phyloP scores from a whole-genome alignment of 2,329 filamentous ascomycete species.

The Sporothrix pseudoabietina region DNA sequence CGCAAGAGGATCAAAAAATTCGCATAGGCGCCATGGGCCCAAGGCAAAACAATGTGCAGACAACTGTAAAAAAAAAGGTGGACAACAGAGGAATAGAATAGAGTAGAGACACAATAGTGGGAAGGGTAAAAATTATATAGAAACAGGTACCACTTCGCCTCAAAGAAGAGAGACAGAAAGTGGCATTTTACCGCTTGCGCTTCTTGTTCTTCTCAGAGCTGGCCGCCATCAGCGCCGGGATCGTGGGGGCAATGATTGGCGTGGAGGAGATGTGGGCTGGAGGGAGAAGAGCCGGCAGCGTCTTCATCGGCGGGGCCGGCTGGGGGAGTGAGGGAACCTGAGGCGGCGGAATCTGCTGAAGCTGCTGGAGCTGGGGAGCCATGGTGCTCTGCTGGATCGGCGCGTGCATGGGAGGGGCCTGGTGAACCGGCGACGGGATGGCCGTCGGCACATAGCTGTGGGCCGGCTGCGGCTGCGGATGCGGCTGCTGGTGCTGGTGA shows the following conservation, averaged over 20 bases:
- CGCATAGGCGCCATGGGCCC: slow-evolving; percentile 1
- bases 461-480: not conserved
- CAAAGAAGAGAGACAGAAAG: not conserved
- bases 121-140: slow-evolving; percentile 3
- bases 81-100: not conserved
- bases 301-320: slow-evolving; percentile 26
- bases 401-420: slow-evolving; percentile 15
- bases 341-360: not conserved
- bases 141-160: not conserved
- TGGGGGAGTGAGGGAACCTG: slow-evolving; percentile 9
- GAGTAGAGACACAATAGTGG: slow-evolving; percentile 12
- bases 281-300: slow-evolving; percentile 44
- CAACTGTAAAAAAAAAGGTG: not conserved
- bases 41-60: not conserved
- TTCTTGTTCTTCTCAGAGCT: slow-evolving; percentile 60
- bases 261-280: slow-evolving; percentile 49
- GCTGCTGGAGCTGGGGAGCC: slow-evolving; percentile 37
- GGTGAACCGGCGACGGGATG: slow-evolving; percentile 27
- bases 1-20: slow-evolving; percentile 10
- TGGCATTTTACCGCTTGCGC: slow-evolving; percentile 54
- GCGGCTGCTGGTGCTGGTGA: not conserved
- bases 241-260: slow-evolving; percentile 35
- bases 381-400: not conserved
- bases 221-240: slow-evolving; percentile 33
- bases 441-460: slow-evolving; percentile 17